These are phyloP conservation scores for Pichia cephalocereana DNA, from an alignment of 805 yeast genomes.

Conservation along the genomic window DNA sequence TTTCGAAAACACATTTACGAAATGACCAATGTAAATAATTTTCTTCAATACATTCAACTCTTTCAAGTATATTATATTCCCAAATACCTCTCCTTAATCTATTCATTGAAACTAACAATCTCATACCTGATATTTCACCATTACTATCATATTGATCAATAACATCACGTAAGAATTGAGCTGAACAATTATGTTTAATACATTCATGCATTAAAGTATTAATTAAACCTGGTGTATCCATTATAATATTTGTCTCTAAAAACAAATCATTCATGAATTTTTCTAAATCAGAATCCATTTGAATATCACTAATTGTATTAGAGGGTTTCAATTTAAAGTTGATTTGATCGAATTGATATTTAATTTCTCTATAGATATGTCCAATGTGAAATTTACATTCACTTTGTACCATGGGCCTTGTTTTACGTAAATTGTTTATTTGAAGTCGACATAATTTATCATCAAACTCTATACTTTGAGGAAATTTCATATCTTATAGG, in stretches of 20 bases:
- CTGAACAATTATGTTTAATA: slow-evolving; percentile 6
- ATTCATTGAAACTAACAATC: slow-evolving; percentile 4
- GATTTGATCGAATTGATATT: slow-evolving; percentile 6
- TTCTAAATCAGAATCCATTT: not conserved
- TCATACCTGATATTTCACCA: slow-evolving; percentile 5
- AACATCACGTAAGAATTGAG: slow-evolving; percentile 4
- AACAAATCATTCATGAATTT: not conserved
- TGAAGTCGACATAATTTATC: slow-evolving; percentile 5
- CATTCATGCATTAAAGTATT: slow-evolving; percentile 5
- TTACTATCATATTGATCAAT: slow-evolving; percentile 8
- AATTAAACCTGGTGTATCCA: not conserved
- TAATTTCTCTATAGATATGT: slow-evolving; percentile 5
- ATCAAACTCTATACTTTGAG: not conserved
- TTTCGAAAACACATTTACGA: slow-evolving; percentile 8
- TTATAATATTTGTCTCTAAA: not conserved
- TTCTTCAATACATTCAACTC: slow-evolving; percentile 7
- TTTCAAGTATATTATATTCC: slow-evolving; percentile 6
- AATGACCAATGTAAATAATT: slow-evolving; percentile 6
- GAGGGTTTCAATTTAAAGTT: not conserved
- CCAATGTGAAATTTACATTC: slow-evolving; percentile 7
- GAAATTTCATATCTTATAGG: slow-evolving; percentile 2
- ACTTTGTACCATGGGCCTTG: slow-evolving; percentile 5
- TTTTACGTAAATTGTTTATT: slow-evolving; percentile 5
- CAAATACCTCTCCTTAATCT: slow-evolving; percentile 6
- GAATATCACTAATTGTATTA: not conserved